Conservation (phyloP, 768 basidiomycete species). For the Lentinula edodes region DNA sequence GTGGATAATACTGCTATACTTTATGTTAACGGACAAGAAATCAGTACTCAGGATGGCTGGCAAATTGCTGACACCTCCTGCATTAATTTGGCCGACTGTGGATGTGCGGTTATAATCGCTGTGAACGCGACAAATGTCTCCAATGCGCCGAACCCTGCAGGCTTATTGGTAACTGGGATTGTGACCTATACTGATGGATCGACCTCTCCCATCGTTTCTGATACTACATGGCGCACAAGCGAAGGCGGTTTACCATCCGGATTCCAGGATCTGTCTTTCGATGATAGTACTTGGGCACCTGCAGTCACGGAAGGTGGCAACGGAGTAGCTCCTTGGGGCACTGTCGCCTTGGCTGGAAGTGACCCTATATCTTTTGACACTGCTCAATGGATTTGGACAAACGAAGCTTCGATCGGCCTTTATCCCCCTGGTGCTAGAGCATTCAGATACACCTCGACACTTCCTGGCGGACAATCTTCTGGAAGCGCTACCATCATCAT, state of each 20-base stretch:
- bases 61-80: constrained; percentile 12
- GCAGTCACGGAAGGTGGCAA: constrained; percentile 15
- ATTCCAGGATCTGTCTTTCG: constrained; percentile 17
- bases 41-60: constrained; percentile 16
- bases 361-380: constrained; percentile 11
- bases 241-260: constrained; percentile 15
- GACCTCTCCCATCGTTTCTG: constrained; percentile 16
- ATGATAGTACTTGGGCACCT: constrained; percentile 18
- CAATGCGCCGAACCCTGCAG: constrained; percentile 15
- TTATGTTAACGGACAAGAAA: constrained; percentile 20
- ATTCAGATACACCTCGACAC: constrained; percentile 21
- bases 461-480: constrained; percentile 17
- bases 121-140: constrained; percentile 21
- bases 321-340: constrained; percentile 22
- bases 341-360: constrained; percentile 15
- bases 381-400: constrained; percentile 25
- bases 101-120: constrained; percentile 18
- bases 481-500: constrained; percentile 16
- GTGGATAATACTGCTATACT: constrained; percentile 23
- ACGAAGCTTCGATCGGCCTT: constrained; percentile 5
- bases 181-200: constrained; percentile 23
- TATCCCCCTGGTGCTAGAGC: constrained; percentile 18
- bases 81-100: constrained; percentile 10
- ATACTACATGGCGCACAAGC: constrained; percentile 17
- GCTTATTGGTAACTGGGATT: constrained; percentile 19